Conservation (phyloP, 208 protist genomes). For the Strigomonas culicis region DNA sequence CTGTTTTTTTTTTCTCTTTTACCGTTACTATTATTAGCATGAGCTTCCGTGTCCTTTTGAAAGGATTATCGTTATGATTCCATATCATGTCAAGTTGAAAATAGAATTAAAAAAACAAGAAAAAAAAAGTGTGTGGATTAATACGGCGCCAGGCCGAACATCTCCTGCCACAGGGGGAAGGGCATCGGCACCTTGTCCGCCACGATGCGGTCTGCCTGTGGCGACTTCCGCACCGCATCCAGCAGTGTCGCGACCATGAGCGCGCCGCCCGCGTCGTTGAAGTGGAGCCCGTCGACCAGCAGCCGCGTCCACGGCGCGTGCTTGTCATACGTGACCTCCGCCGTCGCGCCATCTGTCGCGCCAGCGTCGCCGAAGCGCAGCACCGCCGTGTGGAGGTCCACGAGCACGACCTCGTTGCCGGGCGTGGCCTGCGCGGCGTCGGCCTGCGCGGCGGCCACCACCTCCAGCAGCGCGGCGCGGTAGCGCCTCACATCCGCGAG, state of each 20-base stretch:
- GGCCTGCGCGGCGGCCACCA: conserved; percentile 13
- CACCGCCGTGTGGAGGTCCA: conserved; percentile 28
- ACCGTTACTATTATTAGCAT: too few relatives aligned
- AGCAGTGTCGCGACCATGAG: conserved; percentile 34
- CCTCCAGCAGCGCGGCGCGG: conserved; percentile 24
- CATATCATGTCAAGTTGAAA: too few relatives aligned
- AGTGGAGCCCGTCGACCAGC: conserved; percentile 38
- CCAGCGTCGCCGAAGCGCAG: conserved; percentile 19
- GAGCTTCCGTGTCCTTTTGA: too few relatives aligned
- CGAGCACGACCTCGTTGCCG: conserved; percentile 25
- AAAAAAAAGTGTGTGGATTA: not conserved
- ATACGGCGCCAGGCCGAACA: not conserved
- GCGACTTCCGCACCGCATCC: conserved; percentile 22
- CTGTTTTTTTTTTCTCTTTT: not conserved
- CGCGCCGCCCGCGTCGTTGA: conserved; percentile 26
- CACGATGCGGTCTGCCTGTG: not conserved
- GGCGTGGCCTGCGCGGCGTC: conserved; percentile 4
- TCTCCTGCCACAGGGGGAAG: not conserved
- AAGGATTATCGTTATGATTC: too few relatives aligned
- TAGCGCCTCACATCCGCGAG: conserved; percentile 21
- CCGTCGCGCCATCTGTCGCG: conserved; percentile 8
- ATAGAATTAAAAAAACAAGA: too few relatives aligned
- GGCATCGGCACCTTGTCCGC: not conserved
- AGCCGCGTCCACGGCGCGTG: conserved; percentile 17
- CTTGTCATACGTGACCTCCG: conserved; percentile 14